Evolutionary conservation across 768 basidiomycete species (phyloP), one percentile per base, ranked within the genome.

Genomic region (Russula griseocarnosa): DNA sequence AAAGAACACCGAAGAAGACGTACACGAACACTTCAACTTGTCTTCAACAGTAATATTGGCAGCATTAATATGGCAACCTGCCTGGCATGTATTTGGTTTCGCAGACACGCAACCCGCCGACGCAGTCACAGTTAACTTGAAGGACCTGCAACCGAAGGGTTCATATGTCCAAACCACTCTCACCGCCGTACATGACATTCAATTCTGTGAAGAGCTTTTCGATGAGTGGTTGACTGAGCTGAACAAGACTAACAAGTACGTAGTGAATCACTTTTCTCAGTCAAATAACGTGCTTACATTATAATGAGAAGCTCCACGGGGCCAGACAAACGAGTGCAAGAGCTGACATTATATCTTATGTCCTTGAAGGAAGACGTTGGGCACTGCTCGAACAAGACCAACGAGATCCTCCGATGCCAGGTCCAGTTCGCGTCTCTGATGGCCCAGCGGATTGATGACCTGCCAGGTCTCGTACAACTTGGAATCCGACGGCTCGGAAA

Each of bases 161-260:
- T 3, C 22, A n/a, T 60, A 65, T n/a, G 54, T 60, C 24, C 59
- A 16, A 28, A 16, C 20, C 47, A 55, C 58, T 38, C 30, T 60
- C 32, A 24, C 30, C 24, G 58, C 59, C 40, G 54, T 52, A 20
- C 34, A 55, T 13, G 59, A 65, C 54, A 65, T 65, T 49, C 63
- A 59, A 22, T 42, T 65, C 50, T 56, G 63, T n/a, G 47, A 42
- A 49, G 18, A 60, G 28, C n/a, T 65, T 24, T 65, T 65, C 22
- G 49, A 65, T 36, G n/a, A 55, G 40, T 65, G 64, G 64, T 14
- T 49, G 20, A 16, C 32, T 24, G 54, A 61, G 11, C 34, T 61
- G 16, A 46, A 65, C 54, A n/a, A n/a, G n/a, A n/a, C n/a, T n/a
- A n/a, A n/a, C n/a, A 65, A 57, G 64, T 65, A 7, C 30, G 50